Percentiles rank a stretch among this genome's conserved stretches.
These are phyloP conservation scores for Trichoderma oligosporum DNA, from an alignment of 2,329 filamentous ascomycete genomes.

Conservation along the genomic window DNA sequence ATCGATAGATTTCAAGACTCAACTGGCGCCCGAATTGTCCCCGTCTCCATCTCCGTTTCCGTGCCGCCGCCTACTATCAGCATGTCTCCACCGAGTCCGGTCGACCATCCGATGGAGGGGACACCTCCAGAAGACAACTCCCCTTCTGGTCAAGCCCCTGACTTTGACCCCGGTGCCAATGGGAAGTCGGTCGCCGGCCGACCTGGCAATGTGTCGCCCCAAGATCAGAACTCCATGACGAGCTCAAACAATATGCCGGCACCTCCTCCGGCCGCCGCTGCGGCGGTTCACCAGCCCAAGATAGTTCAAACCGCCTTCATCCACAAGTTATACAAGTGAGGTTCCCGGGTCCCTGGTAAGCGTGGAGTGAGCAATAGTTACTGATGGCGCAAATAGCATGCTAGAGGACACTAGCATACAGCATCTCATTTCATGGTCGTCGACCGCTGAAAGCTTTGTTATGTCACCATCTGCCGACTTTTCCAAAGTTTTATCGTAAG, in stretches of 20 bases:
- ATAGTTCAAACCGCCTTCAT: slow-evolving; percentile 98
- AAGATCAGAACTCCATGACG: slow-evolving; percentile 33
- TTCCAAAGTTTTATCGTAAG: slow-evolving; percentile 94
- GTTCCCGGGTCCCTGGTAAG: slow-evolving; percentile 35
- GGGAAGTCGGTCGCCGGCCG: slow-evolving; percentile 35
- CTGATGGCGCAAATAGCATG: slow-evolving; percentile 62
- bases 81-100: slow-evolving; percentile 55
- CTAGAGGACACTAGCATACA: slow-evolving; percentile 89
- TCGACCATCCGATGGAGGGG: slow-evolving; percentile 61
- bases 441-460: slow-evolving; percentile 91
- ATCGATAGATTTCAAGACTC: slow-evolving; percentile 42
- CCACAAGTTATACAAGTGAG: slow-evolving; percentile 97
- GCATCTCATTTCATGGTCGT: slow-evolving; percentile 95
- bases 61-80: slow-evolving; percentile 49
- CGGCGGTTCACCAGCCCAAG: slow-evolving; percentile 87
- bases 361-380: slow-evolving; percentile 54
- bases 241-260: slow-evolving; percentile 47
- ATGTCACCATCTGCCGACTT: slow-evolving; percentile 98
- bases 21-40: slow-evolving; percentile 53
- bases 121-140: slow-evolving; percentile 49
- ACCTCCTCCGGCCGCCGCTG: slow-evolving; percentile 55
- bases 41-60: slow-evolving; percentile 44
- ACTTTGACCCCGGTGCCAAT: slow-evolving; percentile 42
- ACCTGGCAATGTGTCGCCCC: slow-evolving; percentile 37
- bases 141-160: slow-evolving; percentile 43